Conservation (phyloP, 129 eudicot genomes). For the Cynara cardunculus region DNA sequence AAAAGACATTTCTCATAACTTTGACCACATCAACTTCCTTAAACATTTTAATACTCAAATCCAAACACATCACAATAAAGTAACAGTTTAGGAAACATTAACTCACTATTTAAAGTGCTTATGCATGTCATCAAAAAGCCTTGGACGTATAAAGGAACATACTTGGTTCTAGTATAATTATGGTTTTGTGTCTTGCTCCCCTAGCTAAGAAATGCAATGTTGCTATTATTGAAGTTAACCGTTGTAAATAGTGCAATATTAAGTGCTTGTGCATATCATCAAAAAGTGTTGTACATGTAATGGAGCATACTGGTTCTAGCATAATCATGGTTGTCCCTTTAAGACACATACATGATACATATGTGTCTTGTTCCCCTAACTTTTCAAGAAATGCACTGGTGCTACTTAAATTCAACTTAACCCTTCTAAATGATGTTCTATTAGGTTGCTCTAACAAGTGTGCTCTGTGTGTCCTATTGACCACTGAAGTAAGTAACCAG, state of each 20-base stretch:
- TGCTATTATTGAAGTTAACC: background rate
- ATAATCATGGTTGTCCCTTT: background rate
- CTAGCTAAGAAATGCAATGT: background rate
- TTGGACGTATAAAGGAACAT: background rate
- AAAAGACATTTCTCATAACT: background rate
- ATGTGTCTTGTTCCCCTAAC: background rate
- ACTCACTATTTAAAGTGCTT: background rate
- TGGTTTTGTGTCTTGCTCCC: background rate
- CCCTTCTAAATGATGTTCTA: background rate
- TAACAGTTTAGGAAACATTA: background rate
- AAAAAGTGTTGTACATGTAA: background rate
- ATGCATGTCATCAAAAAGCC: slow-evolving; percentile 1
- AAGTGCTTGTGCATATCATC: background rate
- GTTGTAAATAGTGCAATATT: background rate
- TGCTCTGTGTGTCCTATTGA: background rate
- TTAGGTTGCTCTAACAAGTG: background rate
- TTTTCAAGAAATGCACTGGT: background rate
- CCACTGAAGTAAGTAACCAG: background rate
- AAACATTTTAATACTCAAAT: background rate
- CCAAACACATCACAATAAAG: background rate
- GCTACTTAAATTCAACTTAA: background rate
- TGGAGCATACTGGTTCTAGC: background rate
- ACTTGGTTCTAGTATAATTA: background rate
- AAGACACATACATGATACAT: background rate
- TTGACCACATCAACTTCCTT: background rate